Conservation (phyloP, 768 basidiomycete species). For the Auricularia sp. region DNA sequence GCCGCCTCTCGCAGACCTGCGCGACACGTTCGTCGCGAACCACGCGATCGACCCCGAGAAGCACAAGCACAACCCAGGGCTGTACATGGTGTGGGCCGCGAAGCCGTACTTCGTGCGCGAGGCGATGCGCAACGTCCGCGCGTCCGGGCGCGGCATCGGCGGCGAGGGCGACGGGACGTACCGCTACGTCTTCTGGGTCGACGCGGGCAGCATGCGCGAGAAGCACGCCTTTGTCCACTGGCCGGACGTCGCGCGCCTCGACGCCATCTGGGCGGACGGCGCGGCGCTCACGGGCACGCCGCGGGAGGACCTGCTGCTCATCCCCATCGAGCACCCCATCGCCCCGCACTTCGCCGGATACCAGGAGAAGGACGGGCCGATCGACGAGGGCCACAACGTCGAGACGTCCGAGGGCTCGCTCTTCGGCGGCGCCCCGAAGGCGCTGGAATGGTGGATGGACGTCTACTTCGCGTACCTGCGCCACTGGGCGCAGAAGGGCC, state of each 20-base stretch:
- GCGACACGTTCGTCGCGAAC: conserved; percentile 31
- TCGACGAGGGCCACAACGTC: conserved; percentile 24
- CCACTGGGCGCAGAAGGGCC: conserved; percentile 34
- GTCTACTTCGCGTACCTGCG: conserved; percentile 44
- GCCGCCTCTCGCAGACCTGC: conserved; percentile 31
- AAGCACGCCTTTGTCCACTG: conserved; percentile 36
- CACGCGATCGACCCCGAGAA: conserved; percentile 37
- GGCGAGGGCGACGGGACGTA: conserved; percentile 17
- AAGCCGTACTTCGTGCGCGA: conserved; percentile 43
- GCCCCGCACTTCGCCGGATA: conserved; percentile 24
- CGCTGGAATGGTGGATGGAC: conserved; percentile 36
- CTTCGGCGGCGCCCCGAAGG: conserved; percentile 40
- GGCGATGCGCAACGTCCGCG: conserved; percentile 22
- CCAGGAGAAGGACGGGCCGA: conserved; percentile 38
- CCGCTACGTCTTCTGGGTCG: conserved; percentile 50
- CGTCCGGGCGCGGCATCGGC: conserved; percentile 12
- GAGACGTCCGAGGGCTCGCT: conserved; percentile 51
- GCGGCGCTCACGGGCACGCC: conserved; percentile 20
- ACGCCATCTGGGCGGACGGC: conserved; percentile 31
- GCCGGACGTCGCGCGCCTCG: conserved; percentile 36
- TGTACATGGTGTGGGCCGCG: conserved; percentile 45
- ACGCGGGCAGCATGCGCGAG: conserved; percentile 43
- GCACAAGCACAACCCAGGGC: conserved; percentile 32
- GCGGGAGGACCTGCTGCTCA: conserved; percentile 38
- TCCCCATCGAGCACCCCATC: conserved; percentile 35